phyloP scores from a whole-genome alignment of 2,329 filamentous ascomycete species.

The Zasmidium citrigriseum region DNA sequence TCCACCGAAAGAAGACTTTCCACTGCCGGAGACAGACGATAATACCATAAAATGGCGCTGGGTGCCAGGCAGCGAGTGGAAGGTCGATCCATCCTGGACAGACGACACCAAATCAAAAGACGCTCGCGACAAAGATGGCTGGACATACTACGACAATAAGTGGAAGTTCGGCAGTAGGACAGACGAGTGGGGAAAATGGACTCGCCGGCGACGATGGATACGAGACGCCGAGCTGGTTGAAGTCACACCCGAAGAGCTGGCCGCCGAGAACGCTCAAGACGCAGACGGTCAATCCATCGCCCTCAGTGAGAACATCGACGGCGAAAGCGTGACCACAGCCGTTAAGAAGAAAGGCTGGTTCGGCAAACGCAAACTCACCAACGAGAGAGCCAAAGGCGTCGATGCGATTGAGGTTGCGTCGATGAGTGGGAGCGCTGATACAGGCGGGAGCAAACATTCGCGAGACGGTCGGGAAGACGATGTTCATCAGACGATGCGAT shows the following conservation, averaged over 20 bases:
- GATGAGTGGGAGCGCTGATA: slow-evolving; percentile 25
- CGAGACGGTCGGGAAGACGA: slow-evolving; percentile 44
- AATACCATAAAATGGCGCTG: slow-evolving; percentile 71
- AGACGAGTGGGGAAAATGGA: slow-evolving; percentile 95
- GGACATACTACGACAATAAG: slow-evolving; percentile 99
- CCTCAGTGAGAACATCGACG: slow-evolving; percentile 13
- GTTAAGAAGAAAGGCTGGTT: slow-evolving; percentile 33
- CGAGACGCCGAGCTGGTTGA: slow-evolving; percentile 95
- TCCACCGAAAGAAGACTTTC: slow-evolving; percentile 71
- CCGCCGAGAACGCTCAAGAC: slow-evolving; percentile 10
- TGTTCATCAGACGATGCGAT: slow-evolving; percentile 51
- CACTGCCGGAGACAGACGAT: slow-evolving; percentile 66
- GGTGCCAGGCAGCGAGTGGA: slow-evolving; percentile 84
- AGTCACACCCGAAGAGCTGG: slow-evolving; percentile 38
- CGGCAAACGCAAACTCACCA: slow-evolving; percentile 19
- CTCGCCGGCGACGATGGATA: slow-evolving; percentile 90
- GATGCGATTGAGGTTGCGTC: slow-evolving; percentile 27
- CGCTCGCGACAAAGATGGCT: slow-evolving; percentile 66
- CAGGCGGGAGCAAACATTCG: slow-evolving; percentile 31
- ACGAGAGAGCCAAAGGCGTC: slow-evolving; percentile 15
- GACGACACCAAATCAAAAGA: slow-evolving; percentile 39
- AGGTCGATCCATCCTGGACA: slow-evolving; percentile 71
- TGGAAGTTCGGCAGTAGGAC: slow-evolving; percentile 88
- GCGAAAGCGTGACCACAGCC: slow-evolving; percentile 19
- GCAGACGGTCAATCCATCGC: slow-evolving; percentile 15